phyloP scores from a whole-genome alignment of 106 monocot species.

The Dendrobium chrysotoxum region DNA sequence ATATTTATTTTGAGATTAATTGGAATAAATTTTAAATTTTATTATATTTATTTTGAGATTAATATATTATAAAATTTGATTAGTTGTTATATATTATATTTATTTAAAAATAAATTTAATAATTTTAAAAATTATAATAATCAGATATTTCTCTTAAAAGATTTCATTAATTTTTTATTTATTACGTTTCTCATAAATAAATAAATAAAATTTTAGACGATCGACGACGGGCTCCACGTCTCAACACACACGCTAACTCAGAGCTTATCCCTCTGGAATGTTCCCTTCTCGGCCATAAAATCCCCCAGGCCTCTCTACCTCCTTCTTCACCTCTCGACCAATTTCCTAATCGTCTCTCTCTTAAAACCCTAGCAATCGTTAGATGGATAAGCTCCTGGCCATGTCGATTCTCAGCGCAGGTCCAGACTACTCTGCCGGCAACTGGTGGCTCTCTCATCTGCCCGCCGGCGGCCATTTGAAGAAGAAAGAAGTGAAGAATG shows the following conservation, averaged over 20 bases:
- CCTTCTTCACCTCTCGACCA: background rate
- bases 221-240: background rate
- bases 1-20: too few relatives aligned
- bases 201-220: too few relatives aligned
- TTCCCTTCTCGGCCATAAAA: background rate
- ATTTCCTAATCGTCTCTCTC: background rate
- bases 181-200: too few relatives aligned
- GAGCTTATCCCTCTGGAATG: background rate
- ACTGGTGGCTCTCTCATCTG: background rate
- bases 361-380: background rate
- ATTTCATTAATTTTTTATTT: too few relatives aligned
- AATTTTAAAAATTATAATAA: too few relatives aligned
- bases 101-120: too few relatives aligned
- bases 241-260: background rate
- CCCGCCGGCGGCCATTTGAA: background rate
- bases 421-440: constrained; percentile 1
- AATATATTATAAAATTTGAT: too few relatives aligned
- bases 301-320: background rate
- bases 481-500: constrained; percentile 6
- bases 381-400: constrained; percentile 31
- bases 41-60: too few relatives aligned
- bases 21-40: too few relatives aligned
- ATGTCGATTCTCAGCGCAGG: constrained; percentile 29
- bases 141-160: too few relatives aligned
- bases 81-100: too few relatives aligned